A percentile compares a stretch with the other conserved stretches of the same genome.
Evolutionary conservation across 139 green algal genomes (phyloP).

Genomic region (Pycnococcus provasolii): DNA sequence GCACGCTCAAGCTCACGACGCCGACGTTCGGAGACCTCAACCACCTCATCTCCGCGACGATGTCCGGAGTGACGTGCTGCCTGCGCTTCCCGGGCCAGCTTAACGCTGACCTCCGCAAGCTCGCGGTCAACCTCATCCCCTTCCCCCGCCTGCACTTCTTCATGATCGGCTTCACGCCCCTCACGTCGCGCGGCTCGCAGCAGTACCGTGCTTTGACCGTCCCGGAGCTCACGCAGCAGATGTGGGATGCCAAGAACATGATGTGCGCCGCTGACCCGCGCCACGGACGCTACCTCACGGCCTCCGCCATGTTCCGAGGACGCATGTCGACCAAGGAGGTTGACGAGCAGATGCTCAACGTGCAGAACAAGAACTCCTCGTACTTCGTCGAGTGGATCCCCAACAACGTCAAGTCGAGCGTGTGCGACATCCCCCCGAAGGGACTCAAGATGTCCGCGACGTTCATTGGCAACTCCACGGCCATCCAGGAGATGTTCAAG

Average conservation of each 20-base stretch:
- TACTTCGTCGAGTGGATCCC: slow-evolving; percentile 50
- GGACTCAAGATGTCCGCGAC: slow-evolving; percentile 42
- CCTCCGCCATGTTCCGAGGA: slow-evolving; percentile 90
- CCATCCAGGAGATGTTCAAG: slow-evolving; percentile 48
- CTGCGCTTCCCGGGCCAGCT: slow-evolving; percentile 98
- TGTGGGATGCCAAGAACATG: slow-evolving; percentile 93
- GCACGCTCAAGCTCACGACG: slow-evolving; percentile 95
- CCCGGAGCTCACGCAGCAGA: slow-evolving; percentile 96
- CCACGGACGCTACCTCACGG: slow-evolving; percentile 95
- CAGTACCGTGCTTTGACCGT: slow-evolving; percentile 91
- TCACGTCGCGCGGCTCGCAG: slow-evolving; percentile 90
- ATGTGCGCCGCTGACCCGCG: slow-evolving; percentile 82
- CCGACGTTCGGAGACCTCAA: slow-evolving; percentile 88
- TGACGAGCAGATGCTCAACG: slow-evolving; percentile 44
- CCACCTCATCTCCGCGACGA: slow-evolving; percentile 97
- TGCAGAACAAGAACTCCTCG: slow-evolving; percentile 47
- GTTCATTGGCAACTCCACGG: slow-evolving; percentile 45
- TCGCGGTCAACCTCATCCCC: slow-evolving; percentile 97
- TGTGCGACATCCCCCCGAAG: slow-evolving; percentile 42
- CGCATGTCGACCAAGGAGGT: slow-evolving; percentile 91
- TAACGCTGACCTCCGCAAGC: slow-evolving; percentile 97
- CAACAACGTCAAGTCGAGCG: slow-evolving; percentile 44
- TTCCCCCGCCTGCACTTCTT: slow-evolving; percentile 99
- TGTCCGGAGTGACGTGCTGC: slow-evolving; percentile 99
- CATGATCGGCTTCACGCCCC: slow-evolving; percentile 95